These are phyloP conservation scores for Pseudogymnoascus sp. DNA, from an alignment of 2,329 filamentous ascomycete genomes.

Conservation along the genomic window DNA sequence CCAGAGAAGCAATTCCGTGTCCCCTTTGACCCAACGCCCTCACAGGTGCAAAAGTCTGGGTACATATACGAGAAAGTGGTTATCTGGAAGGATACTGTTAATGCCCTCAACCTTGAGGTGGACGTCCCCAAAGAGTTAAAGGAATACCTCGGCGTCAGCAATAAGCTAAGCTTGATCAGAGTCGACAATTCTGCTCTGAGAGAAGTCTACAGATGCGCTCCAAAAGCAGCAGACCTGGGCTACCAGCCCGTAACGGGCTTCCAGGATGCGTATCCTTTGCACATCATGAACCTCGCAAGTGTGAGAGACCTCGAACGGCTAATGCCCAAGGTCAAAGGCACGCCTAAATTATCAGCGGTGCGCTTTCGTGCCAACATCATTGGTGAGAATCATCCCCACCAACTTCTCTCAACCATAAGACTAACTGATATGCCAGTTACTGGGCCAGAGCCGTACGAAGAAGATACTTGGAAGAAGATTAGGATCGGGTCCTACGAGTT, in stretches of 20 bases:
- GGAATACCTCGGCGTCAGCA: constrained; percentile 59
- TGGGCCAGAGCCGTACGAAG: constrained; percentile 56
- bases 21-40: constrained; percentile 53
- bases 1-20: constrained; percentile 60
- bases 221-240: constrained; percentile 48
- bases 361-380: constrained; percentile 70
- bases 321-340: constrained; percentile 43
- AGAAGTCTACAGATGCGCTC: constrained; percentile 54
- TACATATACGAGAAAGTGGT: constrained; percentile 56
- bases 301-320: constrained; percentile 53
- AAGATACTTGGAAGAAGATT: constrained; percentile 63
- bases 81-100: constrained; percentile 55
- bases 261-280: constrained; percentile 66
- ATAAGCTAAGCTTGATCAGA: constrained; percentile 61
- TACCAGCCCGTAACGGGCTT: constrained; percentile 62
- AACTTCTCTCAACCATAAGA: background rate
- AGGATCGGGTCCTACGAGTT: constrained; percentile 46
- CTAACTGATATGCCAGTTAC: constrained; percentile 40
- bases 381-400: constrained; percentile 33
- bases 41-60: constrained; percentile 49
- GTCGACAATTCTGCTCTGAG: constrained; percentile 52
- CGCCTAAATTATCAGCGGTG: constrained; percentile 49
- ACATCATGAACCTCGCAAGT: constrained; percentile 59
- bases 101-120: constrained; percentile 48
- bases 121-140: constrained; percentile 57